Evolutionary conservation across 108 stramenopile species (phyloP), one percentile per base, ranked within the genome.

Genomic region (Parmales sp.): DNA sequence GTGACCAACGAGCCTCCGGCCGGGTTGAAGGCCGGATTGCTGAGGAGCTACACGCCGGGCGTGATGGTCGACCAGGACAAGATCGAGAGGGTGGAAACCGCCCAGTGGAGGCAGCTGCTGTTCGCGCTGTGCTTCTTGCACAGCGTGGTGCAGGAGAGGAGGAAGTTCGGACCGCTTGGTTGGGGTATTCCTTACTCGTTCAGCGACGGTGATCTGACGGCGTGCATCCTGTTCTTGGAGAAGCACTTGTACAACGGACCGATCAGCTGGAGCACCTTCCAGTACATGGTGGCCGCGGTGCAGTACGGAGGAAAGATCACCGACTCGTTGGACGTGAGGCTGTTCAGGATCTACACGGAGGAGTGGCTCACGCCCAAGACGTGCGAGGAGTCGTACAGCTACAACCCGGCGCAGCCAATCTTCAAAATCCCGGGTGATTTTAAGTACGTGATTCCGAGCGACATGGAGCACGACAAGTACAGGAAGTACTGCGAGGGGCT

Each of bases 281-380:
- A 91, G 76, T 88, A 92, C 87, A 92, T 92, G 91, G 91, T 94
- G 23, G 77, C 86, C 18, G 93, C 90, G 72, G 90, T 88, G 8
- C 90, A 92, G 69, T 94, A 94, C 65, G 93, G 93, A n/a, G 93
- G 93, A 65, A 94, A 94, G 74, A 91, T 94, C 64, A 94, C 93
- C 28, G 93, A 94, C 65, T 80, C 84, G 54, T 63, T 94, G 31
- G 93, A 94, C 71, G 85, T 90, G 3, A 78, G 91, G 29, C 70
- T 94, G 65, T 90, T 94, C 69, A 83, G 83, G 65, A 90, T 89
- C 18, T 94, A 92, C 73, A 72, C 87, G 45, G 78, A 80, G 69
- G 88, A 82, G 66, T 94, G 91, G 91, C 83, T 94, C 0, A 90
- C 79, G 13, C 79, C 88, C 20, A 72, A 38, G 51, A 85, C 86